Conservation (phyloP, 1,284 basidiomycete genomes). For the Leccinum holopus region DNA sequence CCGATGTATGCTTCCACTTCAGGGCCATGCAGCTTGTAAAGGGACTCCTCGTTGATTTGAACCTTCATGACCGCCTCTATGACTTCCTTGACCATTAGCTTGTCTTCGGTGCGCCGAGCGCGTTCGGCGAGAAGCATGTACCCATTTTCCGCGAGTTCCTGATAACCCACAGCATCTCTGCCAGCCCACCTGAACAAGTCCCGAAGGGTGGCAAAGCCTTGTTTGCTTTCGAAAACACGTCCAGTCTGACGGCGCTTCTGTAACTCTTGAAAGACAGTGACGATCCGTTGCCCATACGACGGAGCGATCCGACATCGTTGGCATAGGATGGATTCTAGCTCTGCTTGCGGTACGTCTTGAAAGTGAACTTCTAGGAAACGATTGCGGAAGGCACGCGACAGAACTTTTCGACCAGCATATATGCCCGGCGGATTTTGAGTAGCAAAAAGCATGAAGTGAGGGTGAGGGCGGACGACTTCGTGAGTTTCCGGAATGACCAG, state of each 20-base stretch:
- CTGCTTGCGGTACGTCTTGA: constrained; percentile 92
- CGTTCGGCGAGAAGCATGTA: constrained; percentile 98
- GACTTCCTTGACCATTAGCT: constrained; percentile 86
- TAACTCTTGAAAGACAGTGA: constrained; percentile 90
- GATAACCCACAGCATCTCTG: constrained; percentile 84
- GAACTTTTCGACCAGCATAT: constrained; percentile 95
- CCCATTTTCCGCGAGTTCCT: constrained; percentile 94
- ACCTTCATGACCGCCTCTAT: constrained; percentile 92
- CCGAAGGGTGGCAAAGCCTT: constrained; percentile 94
- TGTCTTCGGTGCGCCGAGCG: constrained; percentile 83
- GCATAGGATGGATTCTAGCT: constrained; percentile 91
- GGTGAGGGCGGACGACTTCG: constrained; percentile 92
- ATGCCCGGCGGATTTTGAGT: constrained; percentile 98
- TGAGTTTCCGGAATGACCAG: constrained; percentile 96
- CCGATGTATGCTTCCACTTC: constrained; percentile 54
- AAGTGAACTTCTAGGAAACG: constrained; percentile 99
- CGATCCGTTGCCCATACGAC: constrained; percentile 89
- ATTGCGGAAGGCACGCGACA: constrained; percentile 96
- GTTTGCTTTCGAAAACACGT: constrained; percentile 96
- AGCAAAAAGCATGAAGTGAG: constrained; percentile 97
- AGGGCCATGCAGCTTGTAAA: constrained; percentile 67
- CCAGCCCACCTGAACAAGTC: constrained; percentile 98
- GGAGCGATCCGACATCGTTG: constrained; percentile 89
- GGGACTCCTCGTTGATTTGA: constrained; percentile 65
- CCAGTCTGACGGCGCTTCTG: constrained; percentile 89